These are phyloP conservation scores for Pythium rhizo-oryzae DNA, from an alignment of 352 stramenopile genomes.

Conservation along the genomic window DNA sequence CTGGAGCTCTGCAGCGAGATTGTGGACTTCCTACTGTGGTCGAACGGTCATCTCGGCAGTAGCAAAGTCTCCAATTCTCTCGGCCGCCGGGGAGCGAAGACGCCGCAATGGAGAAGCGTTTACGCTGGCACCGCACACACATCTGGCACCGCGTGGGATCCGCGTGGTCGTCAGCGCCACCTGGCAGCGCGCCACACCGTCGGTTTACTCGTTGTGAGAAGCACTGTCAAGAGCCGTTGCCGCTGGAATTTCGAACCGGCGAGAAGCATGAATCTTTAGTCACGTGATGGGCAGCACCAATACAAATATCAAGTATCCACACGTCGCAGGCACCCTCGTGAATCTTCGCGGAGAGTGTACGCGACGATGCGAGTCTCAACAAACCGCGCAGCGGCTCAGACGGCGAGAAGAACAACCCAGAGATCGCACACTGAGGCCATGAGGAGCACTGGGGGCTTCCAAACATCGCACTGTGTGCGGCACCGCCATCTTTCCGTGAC, in stretches of 20 bases:
- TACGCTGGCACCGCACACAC: no score
- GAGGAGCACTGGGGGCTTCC: no score
- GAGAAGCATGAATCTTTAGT: slow-evolving; percentile 8
- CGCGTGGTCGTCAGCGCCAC: no score
- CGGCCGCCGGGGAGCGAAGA: no score
- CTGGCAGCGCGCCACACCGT: no score
- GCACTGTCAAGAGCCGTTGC: not conserved
- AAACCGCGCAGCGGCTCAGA: not conserved
- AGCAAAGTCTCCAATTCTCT: no score
- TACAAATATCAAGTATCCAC: slow-evolving; percentile 17
- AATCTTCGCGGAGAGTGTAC: slow-evolving; percentile 12
- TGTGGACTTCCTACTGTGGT: no score
- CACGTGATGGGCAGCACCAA: not conserved
- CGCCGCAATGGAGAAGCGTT: no score
- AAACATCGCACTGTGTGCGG: not conserved
- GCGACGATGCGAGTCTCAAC: slow-evolving; percentile 12
- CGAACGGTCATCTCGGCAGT: no score
- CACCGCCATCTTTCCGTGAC: not conserved
- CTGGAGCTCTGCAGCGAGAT: no score
- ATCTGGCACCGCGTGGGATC: no score
- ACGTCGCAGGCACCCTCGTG: slow-evolving; percentile 9
- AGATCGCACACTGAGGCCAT: not conserved
- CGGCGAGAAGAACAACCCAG: not conserved
- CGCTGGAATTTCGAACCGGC: not conserved
- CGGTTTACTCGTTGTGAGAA: no score